These are phyloP conservation scores for Wickerhamomyces pijperi DNA, from an alignment of 805 yeast species.

Conservation along the genomic window DNA sequence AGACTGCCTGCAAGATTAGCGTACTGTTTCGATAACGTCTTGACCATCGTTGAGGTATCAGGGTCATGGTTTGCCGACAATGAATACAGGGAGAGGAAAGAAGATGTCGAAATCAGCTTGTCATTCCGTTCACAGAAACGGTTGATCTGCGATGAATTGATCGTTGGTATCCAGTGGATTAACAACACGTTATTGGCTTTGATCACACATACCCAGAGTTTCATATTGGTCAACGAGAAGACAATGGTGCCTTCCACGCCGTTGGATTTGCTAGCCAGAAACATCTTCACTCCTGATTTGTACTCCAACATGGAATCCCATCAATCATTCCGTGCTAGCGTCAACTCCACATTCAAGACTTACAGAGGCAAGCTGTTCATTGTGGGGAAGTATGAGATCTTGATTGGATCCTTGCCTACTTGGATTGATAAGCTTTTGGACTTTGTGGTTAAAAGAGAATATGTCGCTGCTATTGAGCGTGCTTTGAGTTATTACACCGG, in stretches of 20 bases:
- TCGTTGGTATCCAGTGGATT: constrained; percentile 50
- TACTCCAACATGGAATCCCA: constrained; percentile 14
- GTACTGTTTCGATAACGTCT: constrained; percentile 54
- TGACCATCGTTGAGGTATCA: constrained; percentile 43
- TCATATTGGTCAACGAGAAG: constrained; percentile 30
- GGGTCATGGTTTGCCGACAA: constrained; percentile 18
- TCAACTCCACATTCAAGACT: constrained; percentile 20
- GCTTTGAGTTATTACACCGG: constrained; percentile 45
- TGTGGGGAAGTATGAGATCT: constrained; percentile 40
- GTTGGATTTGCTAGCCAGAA: constrained; percentile 17
- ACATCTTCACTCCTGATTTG: constrained; percentile 24
- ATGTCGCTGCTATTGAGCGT: constrained; percentile 42
- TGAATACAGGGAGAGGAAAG: background rate
- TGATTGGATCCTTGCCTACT: constrained; percentile 46
- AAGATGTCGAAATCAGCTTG: constrained; percentile 6
- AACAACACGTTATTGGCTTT: constrained; percentile 27
- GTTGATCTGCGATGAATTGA: constrained; percentile 34
- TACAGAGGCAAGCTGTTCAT: constrained; percentile 38
- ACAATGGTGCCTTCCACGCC: constrained; percentile 21
- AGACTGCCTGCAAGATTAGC: constrained; percentile 39
- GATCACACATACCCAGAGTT: constrained; percentile 34
- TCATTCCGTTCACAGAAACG: constrained; percentile 29
- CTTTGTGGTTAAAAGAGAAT: constrained; percentile 39
- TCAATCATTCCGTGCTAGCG: constrained; percentile 5
- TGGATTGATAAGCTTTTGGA: constrained; percentile 60